Conservation (phyloP, 345 rosid species). For the Raphanus raphanistrum region DNA sequence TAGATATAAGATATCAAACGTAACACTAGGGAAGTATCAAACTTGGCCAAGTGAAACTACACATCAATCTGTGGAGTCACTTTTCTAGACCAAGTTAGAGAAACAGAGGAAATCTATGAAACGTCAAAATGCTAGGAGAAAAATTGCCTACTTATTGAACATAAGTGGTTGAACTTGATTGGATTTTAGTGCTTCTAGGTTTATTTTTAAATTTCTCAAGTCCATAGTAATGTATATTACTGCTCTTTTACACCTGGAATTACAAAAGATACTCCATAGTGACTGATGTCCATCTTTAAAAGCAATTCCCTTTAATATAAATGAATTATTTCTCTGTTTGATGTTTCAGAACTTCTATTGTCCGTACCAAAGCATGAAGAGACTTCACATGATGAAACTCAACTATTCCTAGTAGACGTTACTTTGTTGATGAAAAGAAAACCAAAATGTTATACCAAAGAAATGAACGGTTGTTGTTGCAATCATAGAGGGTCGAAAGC, state of each 20-base stretch:
- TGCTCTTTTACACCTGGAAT: slow-evolving; percentile 5
- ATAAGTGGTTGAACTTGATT: not conserved
- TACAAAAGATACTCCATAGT: not conserved
- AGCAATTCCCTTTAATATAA: not conserved
- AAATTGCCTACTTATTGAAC: not conserved
- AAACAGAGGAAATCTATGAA: not conserved
- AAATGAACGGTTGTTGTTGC: slow-evolving; percentile 15
- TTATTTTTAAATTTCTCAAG: not conserved
- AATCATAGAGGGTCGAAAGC: not conserved
- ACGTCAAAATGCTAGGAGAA: not conserved
- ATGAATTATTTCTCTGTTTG: not conserved
- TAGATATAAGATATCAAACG: not conserved
- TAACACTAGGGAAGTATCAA: not conserved
- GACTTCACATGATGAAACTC: slow-evolving; percentile 24
- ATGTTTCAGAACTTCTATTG: not conserved
- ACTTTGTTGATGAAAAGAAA: not conserved
- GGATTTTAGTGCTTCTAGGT: not conserved
- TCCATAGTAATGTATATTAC: not conserved
- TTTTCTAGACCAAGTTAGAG: not conserved
- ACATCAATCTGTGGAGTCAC: not conserved
- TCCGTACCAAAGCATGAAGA: not conserved
- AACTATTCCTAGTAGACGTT: slow-evolving; percentile 5
- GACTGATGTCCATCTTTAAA: not conserved
- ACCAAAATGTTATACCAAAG: not conserved
- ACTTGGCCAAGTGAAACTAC: not conserved